phyloP scores from a whole-genome alignment of 2,329 filamentous ascomycete species.

The Epichloe sylvatica region DNA sequence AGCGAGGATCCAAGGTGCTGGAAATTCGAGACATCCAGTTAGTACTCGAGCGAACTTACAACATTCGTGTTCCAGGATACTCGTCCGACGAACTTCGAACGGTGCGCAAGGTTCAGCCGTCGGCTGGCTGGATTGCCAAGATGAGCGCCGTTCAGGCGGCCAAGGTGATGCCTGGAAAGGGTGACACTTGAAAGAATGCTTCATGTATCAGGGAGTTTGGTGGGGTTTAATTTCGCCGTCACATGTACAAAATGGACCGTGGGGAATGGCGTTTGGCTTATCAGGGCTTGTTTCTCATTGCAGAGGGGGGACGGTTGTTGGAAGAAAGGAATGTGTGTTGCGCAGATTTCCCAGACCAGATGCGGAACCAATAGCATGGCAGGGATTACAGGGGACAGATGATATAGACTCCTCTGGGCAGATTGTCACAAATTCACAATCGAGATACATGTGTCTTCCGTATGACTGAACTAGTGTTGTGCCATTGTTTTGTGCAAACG shows the following conservation, averaged over 20 bases:
- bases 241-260: not conserved
- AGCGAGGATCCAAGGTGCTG: conserved; percentile 77
- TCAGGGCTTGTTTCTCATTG: not conserved
- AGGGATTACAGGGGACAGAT: not conserved
- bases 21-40: conserved; percentile 81
- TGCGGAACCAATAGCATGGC: not conserved
- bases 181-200: conserved; percentile 21
- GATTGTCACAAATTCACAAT: conserved; percentile 4
- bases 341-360: not conserved
- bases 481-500: no score
- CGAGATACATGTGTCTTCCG: not conserved
- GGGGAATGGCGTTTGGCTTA: not conserved
- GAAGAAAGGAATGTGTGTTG: not conserved
- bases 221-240: not conserved
- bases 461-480: no score
- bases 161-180: conserved; percentile 59
- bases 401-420: not conserved
- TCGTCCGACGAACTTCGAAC: conserved; percentile 88
- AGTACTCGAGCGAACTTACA: conserved; percentile 71
- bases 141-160: conserved; percentile 93
- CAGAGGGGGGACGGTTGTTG: no score
- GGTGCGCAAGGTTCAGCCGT: conserved; percentile 83
- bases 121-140: conserved; percentile 83
- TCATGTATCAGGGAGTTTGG: not conserved
- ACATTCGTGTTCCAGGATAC: conserved; percentile 87